These are phyloP conservation scores for Zygnema circumcarinatum DNA, from an alignment of 139 green algal species.

Conservation along the genomic window DNA sequence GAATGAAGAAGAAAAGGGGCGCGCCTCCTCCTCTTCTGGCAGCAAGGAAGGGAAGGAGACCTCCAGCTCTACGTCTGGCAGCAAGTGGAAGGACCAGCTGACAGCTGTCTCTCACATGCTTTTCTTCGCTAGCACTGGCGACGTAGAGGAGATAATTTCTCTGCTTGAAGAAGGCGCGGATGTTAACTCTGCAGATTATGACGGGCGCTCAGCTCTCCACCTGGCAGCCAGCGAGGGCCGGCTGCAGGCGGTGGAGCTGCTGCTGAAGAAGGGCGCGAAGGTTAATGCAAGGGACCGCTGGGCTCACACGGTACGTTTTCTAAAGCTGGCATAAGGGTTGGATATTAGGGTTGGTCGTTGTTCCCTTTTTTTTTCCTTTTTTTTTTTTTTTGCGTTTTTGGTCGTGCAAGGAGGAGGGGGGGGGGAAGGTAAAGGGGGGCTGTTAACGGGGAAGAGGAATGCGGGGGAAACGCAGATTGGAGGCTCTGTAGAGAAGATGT, in stretches of 20 bases:
- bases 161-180: slow-evolving; percentile 33
- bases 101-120: slow-evolving; percentile 37
- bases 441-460: too few relatives aligned
- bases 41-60: too few relatives aligned
- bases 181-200: slow-evolving; percentile 61
- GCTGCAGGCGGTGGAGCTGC: slow-evolving; percentile 50
- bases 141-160: slow-evolving; percentile 18
- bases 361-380: too few relatives aligned
- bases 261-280: slow-evolving; percentile 53
- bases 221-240: slow-evolving; percentile 62
- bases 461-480: too few relatives aligned
- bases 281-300: slow-evolving; percentile 60
- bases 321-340: too few relatives aligned
- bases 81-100: background rate
- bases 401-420: too few relatives aligned
- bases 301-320: slow-evolving; percentile 48
- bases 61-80: background rate
- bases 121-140: slow-evolving; percentile 32
- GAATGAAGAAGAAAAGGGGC: background rate
- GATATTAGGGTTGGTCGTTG: too few relatives aligned
- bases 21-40: background rate
- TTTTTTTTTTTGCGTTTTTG: too few relatives aligned
- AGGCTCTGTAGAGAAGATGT: too few relatives aligned
- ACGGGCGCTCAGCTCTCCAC: slow-evolving; percentile 65
- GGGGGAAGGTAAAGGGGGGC: too few relatives aligned